phyloP scores from a whole-genome alignment of 371 early-diverging fungal species.

The Capillidium rhysosporum region DNA sequence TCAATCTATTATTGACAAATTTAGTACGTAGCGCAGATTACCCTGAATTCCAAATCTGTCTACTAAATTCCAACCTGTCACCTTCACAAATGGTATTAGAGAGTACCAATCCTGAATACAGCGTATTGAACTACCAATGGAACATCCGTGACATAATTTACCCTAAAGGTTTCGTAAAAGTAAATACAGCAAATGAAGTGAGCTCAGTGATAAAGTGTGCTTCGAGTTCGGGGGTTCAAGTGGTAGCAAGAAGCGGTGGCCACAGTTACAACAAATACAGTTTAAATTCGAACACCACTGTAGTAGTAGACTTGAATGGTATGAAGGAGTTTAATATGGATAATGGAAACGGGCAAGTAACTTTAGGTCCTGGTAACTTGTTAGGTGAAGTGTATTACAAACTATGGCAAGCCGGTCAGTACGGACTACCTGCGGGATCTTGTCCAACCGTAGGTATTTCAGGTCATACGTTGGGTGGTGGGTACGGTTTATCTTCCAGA shows the following conservation, averaged over 20 bases:
- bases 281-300: conserved; percentile 13
- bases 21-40: too few relatives aligned
- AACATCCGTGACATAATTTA: not conserved
- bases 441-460: conserved; percentile 18
- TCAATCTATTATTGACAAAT: too few relatives aligned
- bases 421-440: conserved; percentile 14
- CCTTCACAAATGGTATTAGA: too few relatives aligned
- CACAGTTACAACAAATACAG: conserved; percentile 20
- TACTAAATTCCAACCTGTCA: too few relatives aligned
- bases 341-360: conserved; percentile 6
- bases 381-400: conserved; percentile 15
- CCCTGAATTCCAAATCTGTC: too few relatives aligned
- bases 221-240: conserved; percentile 6
- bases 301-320: conserved; percentile 16
- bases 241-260: conserved; percentile 21
- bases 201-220: conserved; percentile 18
- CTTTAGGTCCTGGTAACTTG: conserved; percentile 14
- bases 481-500: conserved; percentile 20
- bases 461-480: conserved; percentile 20
- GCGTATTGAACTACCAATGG: not conserved
- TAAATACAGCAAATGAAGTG: conserved; percentile 6
- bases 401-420: conserved; percentile 14
- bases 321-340: conserved; percentile 10
- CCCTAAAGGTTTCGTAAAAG: not conserved
- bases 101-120: too few relatives aligned